phyloP scores from a whole-genome alignment of 768 basidiomycete genomes.

The Austroboletus eburneus region DNA sequence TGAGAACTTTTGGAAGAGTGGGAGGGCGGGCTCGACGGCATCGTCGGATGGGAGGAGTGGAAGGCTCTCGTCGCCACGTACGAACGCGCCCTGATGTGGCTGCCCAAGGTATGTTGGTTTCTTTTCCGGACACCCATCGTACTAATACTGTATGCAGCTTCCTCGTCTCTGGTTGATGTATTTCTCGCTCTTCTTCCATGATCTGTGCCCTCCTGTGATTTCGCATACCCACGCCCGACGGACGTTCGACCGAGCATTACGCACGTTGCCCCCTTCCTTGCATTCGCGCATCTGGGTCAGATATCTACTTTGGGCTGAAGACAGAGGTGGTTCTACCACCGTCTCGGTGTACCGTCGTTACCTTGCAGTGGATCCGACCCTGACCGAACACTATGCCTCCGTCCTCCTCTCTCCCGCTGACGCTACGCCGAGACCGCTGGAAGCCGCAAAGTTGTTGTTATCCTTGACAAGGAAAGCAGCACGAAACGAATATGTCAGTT shows the following conservation, averaged over 20 bases:
- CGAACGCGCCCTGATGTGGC: slow-evolving; percentile 92
- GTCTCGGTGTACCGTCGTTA: slow-evolving; percentile 87
- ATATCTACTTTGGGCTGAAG: slow-evolving; percentile 90
- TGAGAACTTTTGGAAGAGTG: slow-evolving; percentile 76
- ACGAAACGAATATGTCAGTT: slow-evolving; percentile 76
- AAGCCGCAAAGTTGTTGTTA: slow-evolving; percentile 89
- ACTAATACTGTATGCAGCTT: slow-evolving; percentile 46
- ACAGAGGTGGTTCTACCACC: slow-evolving; percentile 70
- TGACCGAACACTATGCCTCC: slow-evolving; percentile 75
- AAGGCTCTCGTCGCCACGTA: slow-evolving; percentile 80
- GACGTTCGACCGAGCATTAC: slow-evolving; percentile 91
- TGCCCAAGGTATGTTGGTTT: slow-evolving; percentile 65
- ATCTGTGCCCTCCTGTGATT: slow-evolving; percentile 77
- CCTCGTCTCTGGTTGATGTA: slow-evolving; percentile 95
- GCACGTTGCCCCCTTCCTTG: slow-evolving; percentile 88
- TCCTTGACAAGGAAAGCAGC: slow-evolving; percentile 80
- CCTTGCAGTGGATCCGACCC: slow-evolving; percentile 71
- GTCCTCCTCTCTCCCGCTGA: slow-evolving; percentile 59
- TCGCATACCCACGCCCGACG: slow-evolving; percentile 88
- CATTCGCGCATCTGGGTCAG: slow-evolving; percentile 91
- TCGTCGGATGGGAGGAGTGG: slow-evolving; percentile 98
- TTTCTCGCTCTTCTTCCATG: slow-evolving; percentile 84
- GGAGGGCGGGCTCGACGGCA: slow-evolving; percentile 80
- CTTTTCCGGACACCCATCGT: neutral
- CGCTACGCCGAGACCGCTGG: slow-evolving; percentile 73